Evolutionary conservation across 192 early-diverging fungal species (phyloP).

Genomic region (Pilaira anomala): DNA sequence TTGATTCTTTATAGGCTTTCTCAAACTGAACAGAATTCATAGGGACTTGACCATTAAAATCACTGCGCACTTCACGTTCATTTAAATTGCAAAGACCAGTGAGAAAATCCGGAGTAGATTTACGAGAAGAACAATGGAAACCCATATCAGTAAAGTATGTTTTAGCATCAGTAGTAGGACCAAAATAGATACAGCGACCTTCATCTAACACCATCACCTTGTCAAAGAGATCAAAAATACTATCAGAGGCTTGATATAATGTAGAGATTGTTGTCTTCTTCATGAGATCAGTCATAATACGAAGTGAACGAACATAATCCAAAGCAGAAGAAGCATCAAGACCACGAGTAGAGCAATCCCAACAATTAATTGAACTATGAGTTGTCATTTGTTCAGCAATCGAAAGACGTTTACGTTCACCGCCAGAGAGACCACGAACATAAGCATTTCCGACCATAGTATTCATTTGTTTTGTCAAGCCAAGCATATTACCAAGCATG

Average conservation of each 20-base stretch:
- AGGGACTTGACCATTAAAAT: conserved; percentile 54
- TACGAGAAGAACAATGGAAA: conserved; percentile 58
- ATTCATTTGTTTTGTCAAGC: conserved; percentile 56
- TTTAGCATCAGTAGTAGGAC: conserved; percentile 55
- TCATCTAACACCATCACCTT: conserved; percentile 65
- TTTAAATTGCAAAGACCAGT: conserved; percentile 64
- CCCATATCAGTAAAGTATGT: conserved; percentile 63
- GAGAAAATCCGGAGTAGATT: conserved; percentile 70
- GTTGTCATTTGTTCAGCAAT: conserved; percentile 75
- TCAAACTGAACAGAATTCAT: conserved; percentile 66
- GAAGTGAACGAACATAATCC: conserved; percentile 72
- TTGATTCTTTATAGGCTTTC: conserved; percentile 46
- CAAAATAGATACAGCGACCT: conserved; percentile 69
- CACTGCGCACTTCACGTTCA: conserved; percentile 47
- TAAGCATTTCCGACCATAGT: conserved; percentile 76
- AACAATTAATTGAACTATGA: conserved; percentile 51
- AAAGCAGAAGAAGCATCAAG: conserved; percentile 79
- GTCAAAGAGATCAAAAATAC: conserved; percentile 73
- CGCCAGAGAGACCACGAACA: conserved; percentile 72
- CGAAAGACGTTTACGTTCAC: conserved; percentile 74
- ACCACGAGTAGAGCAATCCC: conserved; percentile 65
- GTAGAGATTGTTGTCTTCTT: conserved; percentile 57
- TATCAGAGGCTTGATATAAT: conserved; percentile 70
- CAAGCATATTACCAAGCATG: conserved; percentile 52
- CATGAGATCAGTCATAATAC: conserved; percentile 68